Conservation (phyloP, 2,329 filamentous ascomycete genomes). For the Hymenoscyphus repandus region DNA sequence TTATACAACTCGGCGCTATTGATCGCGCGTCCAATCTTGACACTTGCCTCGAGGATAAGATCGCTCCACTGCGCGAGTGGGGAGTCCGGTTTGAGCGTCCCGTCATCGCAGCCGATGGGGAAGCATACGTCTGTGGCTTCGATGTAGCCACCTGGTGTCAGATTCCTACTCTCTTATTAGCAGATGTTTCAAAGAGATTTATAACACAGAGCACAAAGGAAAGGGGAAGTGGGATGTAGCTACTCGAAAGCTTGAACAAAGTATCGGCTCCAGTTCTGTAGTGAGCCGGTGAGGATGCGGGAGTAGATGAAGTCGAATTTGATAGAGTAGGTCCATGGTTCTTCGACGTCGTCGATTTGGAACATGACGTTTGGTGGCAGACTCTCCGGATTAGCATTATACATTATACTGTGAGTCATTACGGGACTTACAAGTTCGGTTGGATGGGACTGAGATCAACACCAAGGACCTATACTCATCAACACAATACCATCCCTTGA, state of each 20-base stretch:
- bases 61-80: conserved; percentile 14
- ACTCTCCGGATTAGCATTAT: conserved; percentile 20
- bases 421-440: conserved; percentile 35
- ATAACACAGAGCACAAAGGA: not conserved
- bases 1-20: conserved; percentile 26
- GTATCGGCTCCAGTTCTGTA: conserved; percentile 12
- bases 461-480: conserved; percentile 35
- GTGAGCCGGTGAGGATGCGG: conserved; percentile 29
- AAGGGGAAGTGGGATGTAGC: not conserved
- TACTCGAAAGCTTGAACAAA: conserved; percentile 12
- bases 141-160: conserved; percentile 30
- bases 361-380: conserved; percentile 58
- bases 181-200: too few species aligned
- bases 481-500: conserved; percentile 9
- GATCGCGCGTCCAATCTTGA: conserved; percentile 29
- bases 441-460: conserved; percentile 65
- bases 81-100: conserved; percentile 9
- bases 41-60: conserved; percentile 30
- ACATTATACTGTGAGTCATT: conserved; percentile 2
- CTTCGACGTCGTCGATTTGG: conserved; percentile 57
- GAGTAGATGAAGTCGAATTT: conserved; percentile 57
- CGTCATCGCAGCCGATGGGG: conserved; percentile 33
- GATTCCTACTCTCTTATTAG: conserved; percentile 5
- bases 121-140: conserved; percentile 30
- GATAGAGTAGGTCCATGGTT: conserved; percentile 38